Conservation (phyloP, 495 filamentous ascomycete genomes). For the Tuber indicum region DNA sequence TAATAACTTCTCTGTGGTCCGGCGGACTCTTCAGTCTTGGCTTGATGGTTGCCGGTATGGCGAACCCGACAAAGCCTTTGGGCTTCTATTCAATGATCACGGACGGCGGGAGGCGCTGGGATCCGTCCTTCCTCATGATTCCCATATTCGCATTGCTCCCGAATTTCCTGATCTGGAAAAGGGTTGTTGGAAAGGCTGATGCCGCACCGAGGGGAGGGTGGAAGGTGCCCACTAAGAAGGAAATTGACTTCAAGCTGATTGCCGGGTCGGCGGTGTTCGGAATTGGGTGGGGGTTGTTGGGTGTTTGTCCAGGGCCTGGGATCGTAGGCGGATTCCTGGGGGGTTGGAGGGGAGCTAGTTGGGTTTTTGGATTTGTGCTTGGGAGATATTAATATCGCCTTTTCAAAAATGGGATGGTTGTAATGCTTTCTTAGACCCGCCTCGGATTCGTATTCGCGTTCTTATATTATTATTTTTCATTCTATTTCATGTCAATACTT, state of each 20-base stretch:
- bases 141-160: slow-evolving; percentile 49
- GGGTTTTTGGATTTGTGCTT: slow-evolving; percentile 50
- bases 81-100: slow-evolving; percentile 51
- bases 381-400: not conserved
- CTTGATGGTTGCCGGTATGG: slow-evolving; percentile 53
- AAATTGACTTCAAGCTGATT: slow-evolving; percentile 53
- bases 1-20: slow-evolving; percentile 45
- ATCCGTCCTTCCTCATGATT: slow-evolving; percentile 52
- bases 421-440: not conserved
- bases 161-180: slow-evolving; percentile 29
- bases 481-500: not conserved
- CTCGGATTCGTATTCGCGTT: not conserved
- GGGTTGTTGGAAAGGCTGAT: slow-evolving; percentile 27
- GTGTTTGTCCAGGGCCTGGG: slow-evolving; percentile 55
- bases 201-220: slow-evolving; percentile 48
- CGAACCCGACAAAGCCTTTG: slow-evolving; percentile 51
- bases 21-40: slow-evolving; percentile 54
- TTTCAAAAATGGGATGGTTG: not conserved
- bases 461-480: not conserved
- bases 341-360: slow-evolving; percentile 49
- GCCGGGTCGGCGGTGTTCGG: slow-evolving; percentile 51
- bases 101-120: slow-evolving; percentile 42
- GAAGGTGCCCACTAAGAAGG: slow-evolving; percentile 48
- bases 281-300: slow-evolving; percentile 52
- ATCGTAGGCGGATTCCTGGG: slow-evolving; percentile 49